Evolutionary conservation across 2,329 filamentous ascomycete species (phyloP).

Genomic region (Didymella lethalis): DNA sequence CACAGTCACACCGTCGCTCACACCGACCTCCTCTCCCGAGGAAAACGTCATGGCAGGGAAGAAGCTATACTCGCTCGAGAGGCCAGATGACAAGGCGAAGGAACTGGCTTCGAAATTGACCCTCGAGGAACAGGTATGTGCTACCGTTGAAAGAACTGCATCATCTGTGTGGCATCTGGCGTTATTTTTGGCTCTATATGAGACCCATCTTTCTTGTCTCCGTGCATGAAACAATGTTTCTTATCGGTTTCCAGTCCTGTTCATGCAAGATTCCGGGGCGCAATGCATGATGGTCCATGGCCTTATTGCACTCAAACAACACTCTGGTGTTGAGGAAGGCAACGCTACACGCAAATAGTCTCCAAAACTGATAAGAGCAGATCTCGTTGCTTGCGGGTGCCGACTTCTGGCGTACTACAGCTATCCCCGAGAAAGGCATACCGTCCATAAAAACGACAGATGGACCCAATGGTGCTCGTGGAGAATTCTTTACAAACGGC

Average conservation of each 20-base stretch:
- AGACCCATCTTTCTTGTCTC: not conserved
- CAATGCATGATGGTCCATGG: not conserved
- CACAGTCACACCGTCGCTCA: constrained; percentile 38
- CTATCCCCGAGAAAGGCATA: constrained; percentile 66
- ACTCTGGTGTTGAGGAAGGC: not conserved
- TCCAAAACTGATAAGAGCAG: constrained; percentile 39
- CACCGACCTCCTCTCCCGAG: constrained; percentile 37
- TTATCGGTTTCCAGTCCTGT: too few species aligned
- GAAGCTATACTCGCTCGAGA: constrained; percentile 44
- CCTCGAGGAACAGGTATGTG: constrained; percentile 52
- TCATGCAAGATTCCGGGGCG: too few species aligned
- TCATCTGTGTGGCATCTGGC: not conserved
- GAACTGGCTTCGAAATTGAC: constrained; percentile 48
- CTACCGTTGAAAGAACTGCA: not conserved
- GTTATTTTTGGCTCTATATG: not conserved
- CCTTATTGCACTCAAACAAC: not conserved
- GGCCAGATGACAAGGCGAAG: constrained; percentile 45
- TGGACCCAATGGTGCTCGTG: constrained; percentile 74
- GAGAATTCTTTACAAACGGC: constrained; percentile 69
- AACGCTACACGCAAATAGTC: not conserved
- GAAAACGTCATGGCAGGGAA: constrained; percentile 43
- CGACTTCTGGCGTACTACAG: constrained; percentile 75
- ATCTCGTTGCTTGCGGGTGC: constrained; percentile 58
- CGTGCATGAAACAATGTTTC: not conserved
- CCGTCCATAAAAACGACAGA: constrained; percentile 72